Evolutionary conservation across 257 asterid species (phyloP).

Genomic region (Solanum etuberosum): DNA sequence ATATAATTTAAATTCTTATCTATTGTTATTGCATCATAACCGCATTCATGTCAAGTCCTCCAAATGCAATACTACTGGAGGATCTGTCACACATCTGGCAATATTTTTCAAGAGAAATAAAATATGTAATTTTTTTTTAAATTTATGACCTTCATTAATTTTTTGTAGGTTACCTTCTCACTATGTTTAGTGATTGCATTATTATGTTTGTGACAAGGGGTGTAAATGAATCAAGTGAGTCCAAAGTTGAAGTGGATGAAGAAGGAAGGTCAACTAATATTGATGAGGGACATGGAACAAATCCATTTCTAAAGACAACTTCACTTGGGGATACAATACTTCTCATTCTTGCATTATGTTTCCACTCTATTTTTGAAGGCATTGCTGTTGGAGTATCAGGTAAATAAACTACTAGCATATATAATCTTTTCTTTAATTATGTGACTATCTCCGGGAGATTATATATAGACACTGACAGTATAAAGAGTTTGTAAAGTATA

Average conservation of each 20-base stretch:
- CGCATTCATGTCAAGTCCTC: background rate
- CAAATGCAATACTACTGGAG: background rate
- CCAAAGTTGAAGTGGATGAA: slow-evolving; percentile 28
- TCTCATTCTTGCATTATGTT: slow-evolving; percentile 71
- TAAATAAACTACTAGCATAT: background rate
- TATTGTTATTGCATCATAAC: background rate
- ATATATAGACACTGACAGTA: background rate
- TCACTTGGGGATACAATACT: slow-evolving; percentile 55
- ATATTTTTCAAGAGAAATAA: background rate
- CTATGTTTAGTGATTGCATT: slow-evolving; percentile 65
- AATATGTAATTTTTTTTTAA: background rate
- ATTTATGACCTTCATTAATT: background rate
- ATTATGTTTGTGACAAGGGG: slow-evolving; percentile 19
- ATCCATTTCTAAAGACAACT: slow-evolving; percentile 24
- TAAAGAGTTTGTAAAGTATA: background rate
- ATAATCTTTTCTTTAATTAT: background rate
- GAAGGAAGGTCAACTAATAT: background rate
- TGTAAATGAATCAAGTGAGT: slow-evolving; percentile 4
- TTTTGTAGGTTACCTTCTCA: slow-evolving; percentile 48
- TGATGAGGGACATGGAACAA: background rate
- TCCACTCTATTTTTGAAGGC: slow-evolving; percentile 86
- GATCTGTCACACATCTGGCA: background rate
- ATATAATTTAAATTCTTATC: background rate
- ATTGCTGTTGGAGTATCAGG: slow-evolving; percentile 91
- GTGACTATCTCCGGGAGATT: background rate